A percentile compares a stretch with the other conserved stretches of the same genome.
Evolutionary conservation across 192 early-diverging fungal species (phyloP).

Genomic region (Obelidium mucronatum): DNA sequence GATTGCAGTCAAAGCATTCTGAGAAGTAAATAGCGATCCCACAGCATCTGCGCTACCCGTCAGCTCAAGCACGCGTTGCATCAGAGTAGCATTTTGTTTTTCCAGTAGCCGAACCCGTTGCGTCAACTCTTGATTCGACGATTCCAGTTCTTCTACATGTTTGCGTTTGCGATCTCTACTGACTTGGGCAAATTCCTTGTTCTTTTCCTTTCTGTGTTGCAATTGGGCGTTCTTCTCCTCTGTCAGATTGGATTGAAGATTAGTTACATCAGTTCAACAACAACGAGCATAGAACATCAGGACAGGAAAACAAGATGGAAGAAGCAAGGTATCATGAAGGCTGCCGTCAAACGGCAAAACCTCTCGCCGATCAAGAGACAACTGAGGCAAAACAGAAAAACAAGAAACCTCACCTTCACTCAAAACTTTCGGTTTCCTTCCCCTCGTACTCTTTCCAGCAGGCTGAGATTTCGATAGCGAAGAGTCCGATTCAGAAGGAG

Average conservation of each 20-base stretch:
- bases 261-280: neutral
- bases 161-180: constrained; percentile 33
- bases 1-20: neutral
- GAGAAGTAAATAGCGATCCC: neutral
- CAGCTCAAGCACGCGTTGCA: constrained; percentile 21
- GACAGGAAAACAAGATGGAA: no score
- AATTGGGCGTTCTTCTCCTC: constrained; percentile 13
- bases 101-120: constrained; percentile 17
- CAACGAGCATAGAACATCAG: no score
- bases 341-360: no score
- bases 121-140: constrained; percentile 1
- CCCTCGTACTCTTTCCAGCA: neutral
- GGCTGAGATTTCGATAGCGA: neutral
- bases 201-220: constrained; percentile 29
- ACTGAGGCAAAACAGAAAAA: neutral
- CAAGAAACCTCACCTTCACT: constrained; percentile 18
- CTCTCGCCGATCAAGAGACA: no score
- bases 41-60: constrained; percentile 7
- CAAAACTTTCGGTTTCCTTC: constrained; percentile 18
- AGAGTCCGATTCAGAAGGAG: constrained; percentile 10
- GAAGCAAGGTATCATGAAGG: no score
- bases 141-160: constrained; percentile 33
- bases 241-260: neutral
- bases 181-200: constrained; percentile 29
- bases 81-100: constrained; percentile 3